Percentiles rank a stretch among this genome's conserved stretches.
Evolutionary conservation across 2,329 filamentous ascomycete species (phyloP).

Genomic region (Fusarium armeniacum): DNA sequence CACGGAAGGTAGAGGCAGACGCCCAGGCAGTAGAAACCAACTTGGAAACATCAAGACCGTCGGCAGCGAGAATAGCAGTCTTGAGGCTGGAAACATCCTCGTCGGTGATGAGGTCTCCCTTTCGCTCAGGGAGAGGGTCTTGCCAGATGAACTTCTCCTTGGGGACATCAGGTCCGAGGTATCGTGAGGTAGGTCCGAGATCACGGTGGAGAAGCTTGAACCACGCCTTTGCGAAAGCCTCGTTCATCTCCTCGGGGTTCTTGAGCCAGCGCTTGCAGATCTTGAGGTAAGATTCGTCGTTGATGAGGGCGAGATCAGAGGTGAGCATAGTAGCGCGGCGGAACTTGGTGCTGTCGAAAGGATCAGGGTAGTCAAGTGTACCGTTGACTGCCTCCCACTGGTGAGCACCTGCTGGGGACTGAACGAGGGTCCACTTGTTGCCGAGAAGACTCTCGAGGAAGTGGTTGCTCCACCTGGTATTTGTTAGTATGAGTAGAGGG

Average conservation of each 20-base stretch:
- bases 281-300: slow-evolving; percentile 81
- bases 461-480: slow-evolving; percentile 73
- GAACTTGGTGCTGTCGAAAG: slow-evolving; percentile 78
- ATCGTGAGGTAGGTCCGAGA: slow-evolving; percentile 78
- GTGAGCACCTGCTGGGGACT: slow-evolving; percentile 78
- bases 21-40: slow-evolving; percentile 78
- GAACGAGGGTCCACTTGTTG: slow-evolving; percentile 82
- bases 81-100: slow-evolving; percentile 76
- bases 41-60: slow-evolving; percentile 70
- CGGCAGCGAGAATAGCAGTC: slow-evolving; percentile 72
- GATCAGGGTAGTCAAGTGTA: slow-evolving; percentile 77
- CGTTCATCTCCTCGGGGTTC: slow-evolving; percentile 76
- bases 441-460: slow-evolving; percentile 84
- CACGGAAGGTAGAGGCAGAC: slow-evolving; percentile 79
- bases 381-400: slow-evolving; percentile 83
- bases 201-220: slow-evolving; percentile 89
- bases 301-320: slow-evolving; percentile 78
- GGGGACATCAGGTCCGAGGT: slow-evolving; percentile 81
- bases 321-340: slow-evolving; percentile 83
- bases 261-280: slow-evolving; percentile 78
- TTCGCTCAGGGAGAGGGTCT: slow-evolving; percentile 74
- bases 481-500: slow-evolving; percentile 10
- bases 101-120: slow-evolving; percentile 72
- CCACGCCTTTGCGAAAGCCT: slow-evolving; percentile 81
- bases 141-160: slow-evolving; percentile 80